Conservation (phyloP, 1,284 basidiomycete genomes). For the Ceratobasidium papillatum region DNA sequence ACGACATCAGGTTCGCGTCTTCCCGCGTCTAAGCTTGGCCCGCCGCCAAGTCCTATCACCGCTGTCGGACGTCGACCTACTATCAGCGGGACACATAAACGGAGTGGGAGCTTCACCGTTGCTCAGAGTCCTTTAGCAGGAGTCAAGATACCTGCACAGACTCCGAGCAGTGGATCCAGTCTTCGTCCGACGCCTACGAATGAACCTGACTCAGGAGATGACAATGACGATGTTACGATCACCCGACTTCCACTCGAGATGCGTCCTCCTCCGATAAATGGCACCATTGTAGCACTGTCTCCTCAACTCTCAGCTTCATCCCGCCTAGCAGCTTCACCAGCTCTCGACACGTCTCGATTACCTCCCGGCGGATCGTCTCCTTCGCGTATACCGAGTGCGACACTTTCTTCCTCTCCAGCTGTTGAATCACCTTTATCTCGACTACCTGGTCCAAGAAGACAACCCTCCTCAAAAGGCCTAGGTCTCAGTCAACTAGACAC, state of each 20-base stretch:
- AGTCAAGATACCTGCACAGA: not conserved
- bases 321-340: slow-evolving; percentile 24
- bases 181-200: slow-evolving; percentile 1
- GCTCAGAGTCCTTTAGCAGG: slow-evolving; percentile 19
- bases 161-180: not conserved
- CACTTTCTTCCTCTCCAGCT: slow-evolving; percentile 29
- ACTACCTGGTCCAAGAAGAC: slow-evolving; percentile 21
- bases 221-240: slow-evolving; percentile 28
- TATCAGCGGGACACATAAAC: slow-evolving; percentile 8
- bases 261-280: not conserved
- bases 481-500: not conserved
- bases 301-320: slow-evolving; percentile 43
- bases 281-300: slow-evolving; percentile 45
- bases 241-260: slow-evolving; percentile 10
- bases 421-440: slow-evolving; percentile 22
- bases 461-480: not conserved
- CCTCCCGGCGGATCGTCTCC: slow-evolving; percentile 4
- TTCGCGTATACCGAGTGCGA: not conserved
- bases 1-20: slow-evolving; percentile 30
- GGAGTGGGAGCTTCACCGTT: slow-evolving; percentile 4
- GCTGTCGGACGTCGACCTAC: not conserved
- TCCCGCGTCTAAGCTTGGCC: slow-evolving; percentile 13
- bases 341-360: slow-evolving; percentile 22
- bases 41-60: slow-evolving; percentile 5
- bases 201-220: slow-evolving; percentile 1